Evolutionary conservation across 2,329 filamentous ascomycete genomes (phyloP).

Genomic region (Venturia aucupariae): DNA sequence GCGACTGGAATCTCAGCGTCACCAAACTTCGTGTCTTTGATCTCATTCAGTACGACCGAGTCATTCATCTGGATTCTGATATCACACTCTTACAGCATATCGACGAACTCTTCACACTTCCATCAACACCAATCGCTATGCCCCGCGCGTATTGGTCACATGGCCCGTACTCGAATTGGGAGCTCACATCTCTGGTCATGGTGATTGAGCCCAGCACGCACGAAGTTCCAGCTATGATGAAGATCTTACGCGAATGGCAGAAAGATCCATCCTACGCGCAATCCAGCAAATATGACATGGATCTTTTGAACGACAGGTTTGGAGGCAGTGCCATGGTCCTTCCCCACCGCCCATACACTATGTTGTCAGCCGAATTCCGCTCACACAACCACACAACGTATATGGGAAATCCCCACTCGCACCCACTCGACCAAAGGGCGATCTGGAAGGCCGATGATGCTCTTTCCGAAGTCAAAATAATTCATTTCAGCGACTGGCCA

Average conservation of each 20-base stretch:
- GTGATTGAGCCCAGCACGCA: slow-evolving; percentile 45
- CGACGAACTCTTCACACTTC: slow-evolving; percentile 64
- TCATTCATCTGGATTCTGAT: slow-evolving; percentile 14
- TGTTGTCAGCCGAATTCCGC: slow-evolving; percentile 56
- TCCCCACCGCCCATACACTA: slow-evolving; percentile 53
- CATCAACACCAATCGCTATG: slow-evolving; percentile 53
- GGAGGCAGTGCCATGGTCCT: slow-evolving; percentile 49
- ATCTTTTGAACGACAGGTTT: slow-evolving; percentile 56
- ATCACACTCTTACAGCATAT: slow-evolving; percentile 37
- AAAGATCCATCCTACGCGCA: slow-evolving; percentile 16
- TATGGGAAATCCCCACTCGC: slow-evolving; percentile 29
- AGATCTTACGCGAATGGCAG: slow-evolving; percentile 17
- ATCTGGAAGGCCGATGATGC: slow-evolving; percentile 50
- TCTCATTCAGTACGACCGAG: slow-evolving; percentile 13
- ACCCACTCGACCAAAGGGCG: slow-evolving; percentile 34
- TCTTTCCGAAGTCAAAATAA: slow-evolving; percentile 52
- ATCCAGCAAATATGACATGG: slow-evolving; percentile 52
- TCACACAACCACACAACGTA: slow-evolving; percentile 42
- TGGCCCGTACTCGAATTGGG: slow-evolving; percentile 34
- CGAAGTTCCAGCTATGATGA: slow-evolving; percentile 20
- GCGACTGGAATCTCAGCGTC: slow-evolving; percentile 12
- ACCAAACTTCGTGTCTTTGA: slow-evolving; percentile 15
- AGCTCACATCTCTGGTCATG: slow-evolving; percentile 53
- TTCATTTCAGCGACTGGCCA: slow-evolving; percentile 67
- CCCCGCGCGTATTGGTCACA: slow-evolving; percentile 63